Conservation (phyloP, 768 basidiomycete genomes). For the Glaciozyma antarctica region DNA sequence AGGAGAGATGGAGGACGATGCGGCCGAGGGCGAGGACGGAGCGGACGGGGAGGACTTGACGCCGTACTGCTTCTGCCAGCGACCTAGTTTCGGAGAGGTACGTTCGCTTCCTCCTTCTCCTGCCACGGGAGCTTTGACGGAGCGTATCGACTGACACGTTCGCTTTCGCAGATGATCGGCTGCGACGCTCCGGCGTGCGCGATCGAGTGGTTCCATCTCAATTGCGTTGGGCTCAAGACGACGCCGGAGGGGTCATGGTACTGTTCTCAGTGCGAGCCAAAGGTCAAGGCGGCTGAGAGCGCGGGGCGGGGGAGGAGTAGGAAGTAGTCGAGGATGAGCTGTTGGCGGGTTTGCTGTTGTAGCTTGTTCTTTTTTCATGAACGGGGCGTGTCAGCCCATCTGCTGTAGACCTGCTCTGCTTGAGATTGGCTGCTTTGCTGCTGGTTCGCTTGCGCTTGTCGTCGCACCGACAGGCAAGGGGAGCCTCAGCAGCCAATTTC, state of each 20-base stretch:
- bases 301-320: conserved; percentile 4
- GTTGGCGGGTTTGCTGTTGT: no score
- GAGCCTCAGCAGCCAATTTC: no score
- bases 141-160: background rate
- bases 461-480: no score
- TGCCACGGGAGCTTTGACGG: no score
- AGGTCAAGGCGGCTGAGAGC: conserved; percentile 6
- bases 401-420: no score
- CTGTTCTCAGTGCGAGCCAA: conserved; percentile 21
- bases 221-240: conserved; percentile 28
- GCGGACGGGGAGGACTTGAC: conserved; percentile 26
- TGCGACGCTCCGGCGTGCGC: conserved; percentile 30
- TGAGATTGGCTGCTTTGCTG: no score
- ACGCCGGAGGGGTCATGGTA: conserved; percentile 28
- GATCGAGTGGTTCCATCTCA: conserved; percentile 34
- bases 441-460: no score
- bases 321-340: background rate
- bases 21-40: conserved; percentile 35
- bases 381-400: no score
- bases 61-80: conserved; percentile 32
- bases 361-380: no score
- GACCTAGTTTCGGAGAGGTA: conserved; percentile 31
- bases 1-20: conserved; percentile 38
- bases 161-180: conserved; percentile 27
- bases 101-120: background rate